Evolutionary conservation across 2,329 filamentous ascomycete species (phyloP).

Genomic region (Thielaviopsis musarum): DNA sequence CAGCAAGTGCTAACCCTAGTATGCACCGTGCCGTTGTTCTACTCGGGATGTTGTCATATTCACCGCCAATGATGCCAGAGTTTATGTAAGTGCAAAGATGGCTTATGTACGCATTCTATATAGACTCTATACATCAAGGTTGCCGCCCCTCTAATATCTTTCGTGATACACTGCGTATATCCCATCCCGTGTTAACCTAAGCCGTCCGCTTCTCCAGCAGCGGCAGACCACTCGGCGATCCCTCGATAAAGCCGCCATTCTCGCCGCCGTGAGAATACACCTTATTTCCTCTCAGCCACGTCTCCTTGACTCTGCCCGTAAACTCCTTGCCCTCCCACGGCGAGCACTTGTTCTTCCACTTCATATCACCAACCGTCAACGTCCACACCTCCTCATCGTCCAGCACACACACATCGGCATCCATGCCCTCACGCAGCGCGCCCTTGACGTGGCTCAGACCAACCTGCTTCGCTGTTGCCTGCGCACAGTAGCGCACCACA

Average conservation of each 20-base stretch:
- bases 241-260: conserved; percentile 33
- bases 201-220: conserved; percentile 41
- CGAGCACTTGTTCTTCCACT: conserved; percentile 85
- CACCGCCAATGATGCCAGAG: neutral
- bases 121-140: neutral
- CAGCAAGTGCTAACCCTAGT: neutral
- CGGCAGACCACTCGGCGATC: conserved; percentile 30
- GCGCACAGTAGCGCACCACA: conserved; percentile 70
- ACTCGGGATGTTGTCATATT: too few species aligned
- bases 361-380: conserved; percentile 61
- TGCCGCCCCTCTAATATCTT: neutral
- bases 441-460: conserved; percentile 70
- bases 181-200: neutral
- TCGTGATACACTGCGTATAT: neutral
- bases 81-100: neutral
- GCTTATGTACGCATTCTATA: neutral
- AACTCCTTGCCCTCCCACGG: conserved; percentile 75
- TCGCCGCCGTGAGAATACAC: conserved; percentile 52
- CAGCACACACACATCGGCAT: conserved; percentile 85
- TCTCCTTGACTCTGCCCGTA: conserved; percentile 64
- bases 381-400: conserved; percentile 69
- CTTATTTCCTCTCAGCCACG: conserved; percentile 62
- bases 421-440: conserved; percentile 62
- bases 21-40: neutral
- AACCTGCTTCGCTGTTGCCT: conserved; percentile 76